Conservation (phyloP, 441 rosid species). For the Erysimum pusillum region DNA sequence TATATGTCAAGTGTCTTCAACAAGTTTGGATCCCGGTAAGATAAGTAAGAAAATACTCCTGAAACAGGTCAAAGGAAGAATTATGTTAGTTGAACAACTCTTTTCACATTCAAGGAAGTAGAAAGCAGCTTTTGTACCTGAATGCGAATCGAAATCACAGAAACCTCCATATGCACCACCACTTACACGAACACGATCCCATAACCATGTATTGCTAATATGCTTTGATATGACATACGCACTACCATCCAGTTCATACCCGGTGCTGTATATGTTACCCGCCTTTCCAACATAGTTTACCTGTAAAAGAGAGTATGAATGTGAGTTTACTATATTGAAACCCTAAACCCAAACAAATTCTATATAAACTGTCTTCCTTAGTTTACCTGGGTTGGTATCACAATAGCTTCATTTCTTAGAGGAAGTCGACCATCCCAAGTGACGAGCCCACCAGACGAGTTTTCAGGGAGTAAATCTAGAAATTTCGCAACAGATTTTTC, state of each 20-base stretch:
- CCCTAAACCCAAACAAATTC: constrained; percentile 4
- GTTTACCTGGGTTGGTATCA: constrained; percentile 89
- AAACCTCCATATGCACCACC: constrained; percentile 99
- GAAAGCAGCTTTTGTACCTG: constrained; percentile 59
- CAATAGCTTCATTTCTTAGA: constrained; percentile 82
- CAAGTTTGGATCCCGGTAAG: constrained; percentile 96
- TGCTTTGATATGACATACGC: constrained; percentile 93
- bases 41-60: constrained; percentile 93
- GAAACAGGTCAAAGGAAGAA: constrained; percentile 22
- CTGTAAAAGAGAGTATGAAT: constrained; percentile 49
- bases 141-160: constrained; percentile 91
- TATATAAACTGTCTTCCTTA: neutral
- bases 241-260: constrained; percentile 85
- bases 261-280: constrained; percentile 74
- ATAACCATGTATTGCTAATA: constrained; percentile 94
- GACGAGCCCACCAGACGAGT: constrained; percentile 51
- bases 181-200: constrained; percentile 96
- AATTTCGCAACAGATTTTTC: constrained; percentile 76
- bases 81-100: neutral
- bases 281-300: constrained; percentile 98
- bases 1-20: constrained; percentile 87
- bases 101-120: neutral
- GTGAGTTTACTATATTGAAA: constrained; percentile 11
- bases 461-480: constrained; percentile 86
- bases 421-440: constrained; percentile 73